phyloP scores from a whole-genome alignment of 1,284 basidiomycete genomes.

The Ceratobasidium papillatum region DNA sequence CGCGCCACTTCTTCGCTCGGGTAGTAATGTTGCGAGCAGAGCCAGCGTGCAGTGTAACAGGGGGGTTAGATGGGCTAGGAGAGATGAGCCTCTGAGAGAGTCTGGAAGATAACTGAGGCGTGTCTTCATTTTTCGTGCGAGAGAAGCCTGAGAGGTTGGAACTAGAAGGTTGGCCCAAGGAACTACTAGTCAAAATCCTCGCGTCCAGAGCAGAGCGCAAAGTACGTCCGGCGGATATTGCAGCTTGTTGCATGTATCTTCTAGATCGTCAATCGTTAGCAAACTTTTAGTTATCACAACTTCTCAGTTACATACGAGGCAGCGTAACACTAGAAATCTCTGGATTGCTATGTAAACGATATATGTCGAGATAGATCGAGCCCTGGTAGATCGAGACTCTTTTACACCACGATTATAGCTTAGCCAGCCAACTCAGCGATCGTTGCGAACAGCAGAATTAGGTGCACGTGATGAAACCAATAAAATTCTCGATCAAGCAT shows the following conservation, averaged over 20 bases:
- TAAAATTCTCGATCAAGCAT: background rate
- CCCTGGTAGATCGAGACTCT: too few relatives aligned
- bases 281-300: background rate
- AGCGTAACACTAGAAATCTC: background rate
- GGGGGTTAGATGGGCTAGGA: background rate
- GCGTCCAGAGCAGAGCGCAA: slow-evolving; percentile 24
- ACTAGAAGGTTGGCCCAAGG: background rate
- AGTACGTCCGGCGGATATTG: slow-evolving; percentile 14
- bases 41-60: background rate
- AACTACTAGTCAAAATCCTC: background rate
- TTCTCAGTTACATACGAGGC: background rate
- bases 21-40: slow-evolving; percentile 8
- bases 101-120: background rate
- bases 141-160: background rate
- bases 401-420: too few relatives aligned
- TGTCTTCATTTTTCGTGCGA: slow-evolving; percentile 7
- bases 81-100: slow-evolving; percentile 18
- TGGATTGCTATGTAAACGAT: background rate
- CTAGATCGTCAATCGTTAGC: background rate
- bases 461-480: background rate
- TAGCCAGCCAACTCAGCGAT: too few relatives aligned
- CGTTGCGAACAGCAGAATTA: too few relatives aligned
- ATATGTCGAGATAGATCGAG: too few relatives aligned
- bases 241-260: slow-evolving; percentile 26
- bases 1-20: slow-evolving; percentile 11